These are phyloP conservation scores for Phytophthora foliorum DNA, from an alignment of 352 stramenopile species.

Conservation along the genomic window DNA sequence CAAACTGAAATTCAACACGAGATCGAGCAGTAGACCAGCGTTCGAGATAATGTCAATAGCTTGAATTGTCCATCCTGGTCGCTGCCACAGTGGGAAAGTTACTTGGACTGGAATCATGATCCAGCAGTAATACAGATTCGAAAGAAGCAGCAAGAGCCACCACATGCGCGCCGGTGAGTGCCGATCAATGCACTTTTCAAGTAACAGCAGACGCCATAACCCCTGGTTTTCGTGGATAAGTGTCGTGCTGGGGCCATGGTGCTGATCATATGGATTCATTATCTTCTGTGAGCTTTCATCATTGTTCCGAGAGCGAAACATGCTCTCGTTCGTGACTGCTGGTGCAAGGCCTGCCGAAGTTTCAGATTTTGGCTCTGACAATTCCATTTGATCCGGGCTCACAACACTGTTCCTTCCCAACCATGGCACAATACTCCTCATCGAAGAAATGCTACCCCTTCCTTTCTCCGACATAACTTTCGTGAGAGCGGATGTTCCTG, in stretches of 20 bases:
- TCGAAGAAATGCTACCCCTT: background rate
- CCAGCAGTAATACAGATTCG: slow-evolving; percentile 57
- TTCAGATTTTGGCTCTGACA: background rate
- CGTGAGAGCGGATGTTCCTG: background rate
- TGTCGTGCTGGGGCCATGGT: background rate
- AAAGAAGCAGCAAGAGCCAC: slow-evolving; percentile 57
- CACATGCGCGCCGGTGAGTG: slow-evolving; percentile 53
- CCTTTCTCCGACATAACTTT: background rate
- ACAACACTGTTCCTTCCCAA: background rate
- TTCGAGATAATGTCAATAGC: slow-evolving; percentile 44
- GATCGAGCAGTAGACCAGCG: slow-evolving; percentile 44
- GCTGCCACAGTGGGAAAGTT: slow-evolving; percentile 55
- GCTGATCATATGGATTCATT: background rate
- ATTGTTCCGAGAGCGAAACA: background rate
- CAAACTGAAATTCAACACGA: slow-evolving; percentile 65
- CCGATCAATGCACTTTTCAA: slow-evolving; percentile 51
- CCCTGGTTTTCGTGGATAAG: background rate
- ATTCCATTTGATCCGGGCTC: background rate
- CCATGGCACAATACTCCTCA: background rate
- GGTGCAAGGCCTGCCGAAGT: background rate
- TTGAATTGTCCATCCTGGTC: slow-evolving; percentile 41
- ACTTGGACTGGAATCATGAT: slow-evolving; percentile 60
- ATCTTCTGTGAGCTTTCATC: background rate
- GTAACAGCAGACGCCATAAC: slow-evolving; percentile 12
- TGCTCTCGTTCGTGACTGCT: background rate